Base-by-base conservation (phyloP, 2,329 filamentous ascomycete species). In the Byssothecium circinans region DNA sequence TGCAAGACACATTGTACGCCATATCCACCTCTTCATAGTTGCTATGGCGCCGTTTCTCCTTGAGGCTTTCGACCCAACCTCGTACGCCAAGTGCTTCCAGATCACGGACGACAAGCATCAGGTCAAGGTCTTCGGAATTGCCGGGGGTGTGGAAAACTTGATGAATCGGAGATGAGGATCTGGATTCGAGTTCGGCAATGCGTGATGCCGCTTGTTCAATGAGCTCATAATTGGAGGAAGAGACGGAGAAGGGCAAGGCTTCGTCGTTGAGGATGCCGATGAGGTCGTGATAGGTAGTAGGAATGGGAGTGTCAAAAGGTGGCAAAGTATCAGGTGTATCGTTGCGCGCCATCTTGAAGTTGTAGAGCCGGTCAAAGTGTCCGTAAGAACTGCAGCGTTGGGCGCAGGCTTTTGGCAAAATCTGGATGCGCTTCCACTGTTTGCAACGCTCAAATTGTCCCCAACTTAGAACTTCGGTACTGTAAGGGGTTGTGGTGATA, bases 41-140 rank as follows among this genome's bases (percentile, higher is more conserved):
- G 22, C 29, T 35, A 32, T 37, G n/a, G 8, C 15, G 3, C 6
- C 17, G 22, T 6, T 20, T 11, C n/a, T 19, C 18, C 14, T 43
- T 33, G 14, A 43, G 6, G 5, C 18, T 27, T n/a, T 36, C 8
- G 17, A 43, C 23, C 48, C 48, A 50, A 11, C 48, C 48, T 27
- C 18, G 40, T 15, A 45, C 48, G 23, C 33, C 43, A 2, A 46
- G 18, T 3, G 12, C 5, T 29, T 50, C 48, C 2, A 46, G 7
- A 5, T 37, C 34, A 27, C 8, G 19, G 25, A 50, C 8, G 8
- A 43, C 14, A 8, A 11, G 14, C 19, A 27, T 6, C 19, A 48
- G 25, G 12, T 46, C 37, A 7, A 33, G 14, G n/a, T n/a, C n/a
- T n/a, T n/a, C 23, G 5, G 10, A 25, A 10, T 25, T 6, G 23